Conservation (phyloP, 805 yeast species). For the Isabelozyma rhagii region DNA sequence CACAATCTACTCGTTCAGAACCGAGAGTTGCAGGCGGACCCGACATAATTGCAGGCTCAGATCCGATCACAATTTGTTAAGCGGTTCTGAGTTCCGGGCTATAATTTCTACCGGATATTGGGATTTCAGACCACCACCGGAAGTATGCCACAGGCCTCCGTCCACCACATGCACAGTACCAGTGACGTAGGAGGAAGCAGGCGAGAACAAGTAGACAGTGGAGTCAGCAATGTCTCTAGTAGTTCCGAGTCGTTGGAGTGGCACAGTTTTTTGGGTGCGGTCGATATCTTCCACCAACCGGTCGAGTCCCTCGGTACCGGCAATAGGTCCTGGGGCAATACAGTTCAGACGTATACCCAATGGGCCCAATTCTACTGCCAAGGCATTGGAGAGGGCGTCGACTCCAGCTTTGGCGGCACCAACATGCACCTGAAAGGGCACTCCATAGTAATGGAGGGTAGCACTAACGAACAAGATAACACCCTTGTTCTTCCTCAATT, state of each 20-base stretch:
- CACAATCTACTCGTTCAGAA: too few relatives aligned
- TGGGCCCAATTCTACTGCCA: conserved; percentile 91
- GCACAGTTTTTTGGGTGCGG: conserved; percentile 42
- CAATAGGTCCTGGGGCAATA: conserved; percentile 90
- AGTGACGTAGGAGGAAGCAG: conserved; percentile 71
- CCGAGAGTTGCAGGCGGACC: too few relatives aligned
- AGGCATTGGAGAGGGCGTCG: conserved; percentile 77
- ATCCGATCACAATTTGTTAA: conserved; percentile 8
- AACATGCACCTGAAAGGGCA: conserved; percentile 72
- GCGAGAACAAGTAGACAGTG: conserved; percentile 77
- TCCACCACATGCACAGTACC: conserved; percentile 85
- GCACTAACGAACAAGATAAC: conserved; percentile 47
- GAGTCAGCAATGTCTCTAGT: conserved; percentile 82
- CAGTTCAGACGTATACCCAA: conserved; percentile 79
- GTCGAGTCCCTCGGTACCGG: conserved; percentile 77
- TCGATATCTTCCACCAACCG: conserved; percentile 49
- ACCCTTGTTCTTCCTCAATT: conserved; percentile 38
- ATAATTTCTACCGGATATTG: conserved; percentile 29
- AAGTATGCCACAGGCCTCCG: conserved; percentile 80
- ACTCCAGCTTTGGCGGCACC: conserved; percentile 97
- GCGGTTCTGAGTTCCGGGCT: conserved; percentile 9
- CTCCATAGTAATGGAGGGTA: conserved; percentile 42
- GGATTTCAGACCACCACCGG: not conserved
- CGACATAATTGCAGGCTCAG: too few relatives aligned
- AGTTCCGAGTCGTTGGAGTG: conserved; percentile 65